Percentiles rank a stretch among this genome's conserved stretches.
phyloP scores from a whole-genome alignment of 257 asterid genomes.

The Plantago major region DNA sequence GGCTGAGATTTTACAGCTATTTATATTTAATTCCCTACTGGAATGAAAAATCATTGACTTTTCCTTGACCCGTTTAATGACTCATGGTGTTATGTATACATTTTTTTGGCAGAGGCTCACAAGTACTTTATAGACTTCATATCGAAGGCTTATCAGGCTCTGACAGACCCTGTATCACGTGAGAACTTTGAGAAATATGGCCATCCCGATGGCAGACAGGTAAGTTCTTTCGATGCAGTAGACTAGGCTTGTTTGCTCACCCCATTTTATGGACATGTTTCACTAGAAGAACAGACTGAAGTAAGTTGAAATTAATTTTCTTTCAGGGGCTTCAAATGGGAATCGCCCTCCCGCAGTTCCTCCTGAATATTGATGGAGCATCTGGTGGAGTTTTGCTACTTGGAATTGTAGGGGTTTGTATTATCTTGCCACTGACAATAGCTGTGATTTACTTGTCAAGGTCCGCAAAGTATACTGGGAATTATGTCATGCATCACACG shows the following conservation, averaged over 20 bases:
- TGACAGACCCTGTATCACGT: constrained; percentile 94
- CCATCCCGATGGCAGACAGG: constrained; percentile 99
- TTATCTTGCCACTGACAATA: constrained; percentile 77
- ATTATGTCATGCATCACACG: constrained; percentile 95
- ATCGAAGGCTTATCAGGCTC: constrained; percentile 98
- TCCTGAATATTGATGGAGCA: constrained; percentile 86
- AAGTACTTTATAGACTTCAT: constrained; percentile 79
- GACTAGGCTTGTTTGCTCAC: constrained; percentile 11
- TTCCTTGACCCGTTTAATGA: constrained; percentile 23
- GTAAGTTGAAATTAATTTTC: constrained; percentile 10
- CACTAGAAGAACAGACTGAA: constrained; percentile 19
- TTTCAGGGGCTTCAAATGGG: constrained; percentile 95
- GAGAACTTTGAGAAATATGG: constrained; percentile 97
- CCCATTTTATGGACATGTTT: constrained; percentile 15
- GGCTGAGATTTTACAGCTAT: constrained; percentile 22
- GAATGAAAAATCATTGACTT: constrained; percentile 13
- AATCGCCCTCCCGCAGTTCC: constrained; percentile 93
- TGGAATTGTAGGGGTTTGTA: constrained; percentile 98
- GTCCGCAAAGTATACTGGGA: constrained; percentile 95
- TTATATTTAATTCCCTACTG: constrained; percentile 5
- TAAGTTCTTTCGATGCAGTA: constrained; percentile 22
- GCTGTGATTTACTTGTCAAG: constrained; percentile 89
- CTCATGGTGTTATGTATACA: constrained; percentile 2
- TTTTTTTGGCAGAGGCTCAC: constrained; percentile 72
- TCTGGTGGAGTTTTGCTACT: constrained; percentile 90